phyloP scores from a whole-genome alignment of 768 basidiomycete species.

The Plicaturopsis crispa region DNA sequence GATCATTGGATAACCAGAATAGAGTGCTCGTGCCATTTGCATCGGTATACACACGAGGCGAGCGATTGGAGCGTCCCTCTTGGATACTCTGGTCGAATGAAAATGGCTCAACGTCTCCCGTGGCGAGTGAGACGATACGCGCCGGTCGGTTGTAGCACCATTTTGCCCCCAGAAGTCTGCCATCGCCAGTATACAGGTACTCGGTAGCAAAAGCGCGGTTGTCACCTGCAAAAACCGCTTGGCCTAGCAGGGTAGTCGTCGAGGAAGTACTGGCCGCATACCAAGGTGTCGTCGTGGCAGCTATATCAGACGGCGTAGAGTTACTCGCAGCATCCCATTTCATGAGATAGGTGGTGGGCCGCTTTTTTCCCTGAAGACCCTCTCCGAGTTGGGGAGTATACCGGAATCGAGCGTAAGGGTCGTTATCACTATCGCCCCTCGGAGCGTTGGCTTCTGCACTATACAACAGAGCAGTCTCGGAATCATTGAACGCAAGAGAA shows the following conservation, averaged over 20 bases:
- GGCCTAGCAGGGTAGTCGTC: constrained; percentile 38
- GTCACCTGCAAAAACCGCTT: constrained; percentile 41
- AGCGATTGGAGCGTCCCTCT: constrained; percentile 42
- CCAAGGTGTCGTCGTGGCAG: constrained; percentile 2
- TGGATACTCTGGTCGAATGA: constrained; percentile 26
- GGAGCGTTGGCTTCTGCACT: constrained; percentile 46
- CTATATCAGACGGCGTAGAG: neutral
- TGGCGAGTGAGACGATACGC: too few species aligned
- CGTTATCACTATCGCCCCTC: constrained; percentile 10
- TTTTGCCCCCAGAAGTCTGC: constrained; percentile 50
- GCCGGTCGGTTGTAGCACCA: constrained; percentile 52
- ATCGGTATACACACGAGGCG: constrained; percentile 40
- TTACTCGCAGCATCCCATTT: constrained; percentile 39
- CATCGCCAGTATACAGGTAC: constrained; percentile 51
- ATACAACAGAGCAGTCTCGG: constrained; percentile 48
- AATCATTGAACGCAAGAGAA: constrained; percentile 45
- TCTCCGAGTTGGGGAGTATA: constrained; percentile 62
- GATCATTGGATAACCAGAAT: constrained; percentile 46
- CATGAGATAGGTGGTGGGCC: constrained; percentile 48
- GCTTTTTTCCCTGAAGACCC: constrained; percentile 41
- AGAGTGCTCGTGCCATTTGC: constrained; percentile 19
- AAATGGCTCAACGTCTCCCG: constrained; percentile 4
- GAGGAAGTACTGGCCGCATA: constrained; percentile 8
- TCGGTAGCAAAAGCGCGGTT: constrained; percentile 48
- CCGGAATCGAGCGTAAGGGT: constrained; percentile 34